A percentile compares a stretch with the other conserved stretches of the same genome.
Conservation (phyloP, 1,139 yeast genomes). For the Martiniozyma asiatica region DNA sequence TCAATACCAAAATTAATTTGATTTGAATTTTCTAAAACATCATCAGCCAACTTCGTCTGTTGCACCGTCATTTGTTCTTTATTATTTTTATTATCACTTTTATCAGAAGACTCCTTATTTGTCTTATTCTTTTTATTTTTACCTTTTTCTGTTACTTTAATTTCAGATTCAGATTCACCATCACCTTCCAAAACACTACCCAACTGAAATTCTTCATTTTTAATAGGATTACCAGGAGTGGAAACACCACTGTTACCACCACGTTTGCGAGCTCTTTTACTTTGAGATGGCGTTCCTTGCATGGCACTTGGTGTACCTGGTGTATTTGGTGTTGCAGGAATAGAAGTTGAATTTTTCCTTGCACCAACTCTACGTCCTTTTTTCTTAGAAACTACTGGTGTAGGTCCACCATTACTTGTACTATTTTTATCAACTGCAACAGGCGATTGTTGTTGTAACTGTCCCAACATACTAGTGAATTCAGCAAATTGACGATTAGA, state of each 20-base stretch:
- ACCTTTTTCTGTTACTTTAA: background rate
- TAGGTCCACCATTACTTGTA: conserved; percentile 14
- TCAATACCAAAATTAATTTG: conserved; percentile 3
- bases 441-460: conserved; percentile 9
- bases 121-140: background rate
- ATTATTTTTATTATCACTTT: background rate
- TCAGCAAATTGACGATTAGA: conserved; percentile 20
- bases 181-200: conserved; percentile 7
- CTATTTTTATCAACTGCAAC: too few relatives aligned
- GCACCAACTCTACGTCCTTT: conserved; percentile 15
- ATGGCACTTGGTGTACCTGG: conserved; percentile 19
- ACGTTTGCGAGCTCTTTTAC: conserved; percentile 16
- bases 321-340: conserved; percentile 24
- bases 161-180: too few relatives aligned
- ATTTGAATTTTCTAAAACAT: conserved; percentile 1
- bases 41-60: background rate
- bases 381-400: conserved; percentile 11
- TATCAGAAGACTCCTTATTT: conserved; percentile 1
- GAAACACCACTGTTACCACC: conserved; percentile 10
- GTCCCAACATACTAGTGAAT: conserved; percentile 16
- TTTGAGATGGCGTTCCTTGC: conserved; percentile 4
- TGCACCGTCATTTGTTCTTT: background rate
- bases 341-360: conserved; percentile 22
- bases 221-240: conserved; percentile 18
- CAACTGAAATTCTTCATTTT: conserved; percentile 15